Base-by-base conservation (phyloP, 345 rosid species). In the Bretschneidera sinensis region DNA sequence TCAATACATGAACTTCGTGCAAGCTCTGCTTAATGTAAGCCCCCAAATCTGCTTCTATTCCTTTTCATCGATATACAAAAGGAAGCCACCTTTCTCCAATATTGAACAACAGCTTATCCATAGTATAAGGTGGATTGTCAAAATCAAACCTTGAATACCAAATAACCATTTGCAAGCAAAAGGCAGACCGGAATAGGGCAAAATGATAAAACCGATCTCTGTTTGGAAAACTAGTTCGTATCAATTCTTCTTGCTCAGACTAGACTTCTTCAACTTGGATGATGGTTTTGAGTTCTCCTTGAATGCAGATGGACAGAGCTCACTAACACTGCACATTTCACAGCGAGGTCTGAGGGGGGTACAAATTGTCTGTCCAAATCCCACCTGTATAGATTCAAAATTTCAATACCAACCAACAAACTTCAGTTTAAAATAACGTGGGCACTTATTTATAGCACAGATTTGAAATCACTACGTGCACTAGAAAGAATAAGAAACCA, bases 291-390 rank as follows among this genome's bases (percentile, higher is more conserved):
- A 68, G 45, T 69, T 69, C 77, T 92, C 95, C 80, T 82, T 84
- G 65, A 85, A 89, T 20, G 98, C 97, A 65, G 98, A 87, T 34
- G 98, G 98, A 62, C 97, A 92, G 9, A 77, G 56, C 72, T 82
- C 73, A 13, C 57, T 76, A 43, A 92, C 71, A 65, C 73, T 65
- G 72, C 98, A 92, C 14, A 64, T 62, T 60, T 76, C 91, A 56
- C 97, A 87, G 17, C 61, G 83, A 62, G 98, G 97, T 67, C 89
- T 73, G 7, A 87, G 73, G 0, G 98, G 97, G 61, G 91, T 85
- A 63, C 97, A 89, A 61, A 89, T 81, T 50, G 83, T 92, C 75
- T 89, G 98, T 63, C 98, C 96, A 9, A 92, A 89, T 67, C 97
- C 96, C 24, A 92, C 98, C 97, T 87, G 78, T 63, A 52, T 28